Evolutionary conservation across 2,329 filamentous ascomycete genomes (phyloP).

Genomic region (Trichoderma sp.): DNA sequence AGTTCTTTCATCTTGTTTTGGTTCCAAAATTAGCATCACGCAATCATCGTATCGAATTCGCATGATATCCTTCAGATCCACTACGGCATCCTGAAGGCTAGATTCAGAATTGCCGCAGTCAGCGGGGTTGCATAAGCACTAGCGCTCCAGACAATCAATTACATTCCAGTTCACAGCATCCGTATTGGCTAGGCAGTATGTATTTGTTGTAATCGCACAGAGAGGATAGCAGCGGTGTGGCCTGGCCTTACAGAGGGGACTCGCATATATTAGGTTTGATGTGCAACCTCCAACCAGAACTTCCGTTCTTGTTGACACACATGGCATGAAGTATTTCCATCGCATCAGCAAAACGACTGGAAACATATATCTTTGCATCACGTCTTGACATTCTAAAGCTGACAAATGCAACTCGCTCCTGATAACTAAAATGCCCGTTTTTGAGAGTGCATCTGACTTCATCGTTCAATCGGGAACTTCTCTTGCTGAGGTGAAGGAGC

Average conservation of each 20-base stretch:
- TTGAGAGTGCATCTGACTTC: background rate
- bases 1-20: background rate
- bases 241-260: background rate
- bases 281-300: background rate
- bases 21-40: too few relatives aligned
- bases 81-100: too few relatives aligned
- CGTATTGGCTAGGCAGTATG: background rate
- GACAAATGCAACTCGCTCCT: background rate
- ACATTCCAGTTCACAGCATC: too few relatives aligned
- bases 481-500: background rate
- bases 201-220: background rate
- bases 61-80: background rate
- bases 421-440: background rate
- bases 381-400: background rate
- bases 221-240: background rate
- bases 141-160: background rate
- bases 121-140: background rate
- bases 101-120: background rate
- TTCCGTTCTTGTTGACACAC: background rate
- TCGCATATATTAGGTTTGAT: background rate
- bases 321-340: background rate
- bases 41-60: background rate
- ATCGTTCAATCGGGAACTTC: background rate
- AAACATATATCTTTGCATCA: background rate
- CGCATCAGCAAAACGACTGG: background rate